These are phyloP conservation scores for Candida berthetii DNA, from an alignment of 805 yeast genomes.

Conservation along the genomic window DNA sequence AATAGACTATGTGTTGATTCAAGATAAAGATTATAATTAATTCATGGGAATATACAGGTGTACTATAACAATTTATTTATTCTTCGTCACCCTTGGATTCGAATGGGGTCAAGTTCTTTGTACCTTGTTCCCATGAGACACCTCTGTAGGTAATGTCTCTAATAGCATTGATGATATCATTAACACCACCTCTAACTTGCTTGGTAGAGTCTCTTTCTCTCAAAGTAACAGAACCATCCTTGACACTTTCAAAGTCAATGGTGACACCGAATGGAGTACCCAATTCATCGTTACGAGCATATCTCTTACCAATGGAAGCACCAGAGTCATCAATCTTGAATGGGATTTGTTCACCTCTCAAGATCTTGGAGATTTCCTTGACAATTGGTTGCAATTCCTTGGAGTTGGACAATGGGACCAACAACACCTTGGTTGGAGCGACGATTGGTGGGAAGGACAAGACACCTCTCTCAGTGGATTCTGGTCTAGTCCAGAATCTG, in stretches of 20 bases:
- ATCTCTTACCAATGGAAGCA: constrained; percentile 96
- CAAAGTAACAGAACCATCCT: constrained; percentile 84
- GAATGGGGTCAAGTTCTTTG: constrained; percentile 63
- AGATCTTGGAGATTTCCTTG: constrained; percentile 56
- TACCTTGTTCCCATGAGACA: constrained; percentile 81
- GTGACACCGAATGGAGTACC: constrained; percentile 99
- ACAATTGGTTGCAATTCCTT: constrained; percentile 74
- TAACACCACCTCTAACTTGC: constrained; percentile 90
- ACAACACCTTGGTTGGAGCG: constrained; percentile 95
- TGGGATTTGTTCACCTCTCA: constrained; percentile 81
- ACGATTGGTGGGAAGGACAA: constrained; percentile 91
- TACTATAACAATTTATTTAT: constrained; percentile 4
- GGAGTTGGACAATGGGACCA: constrained; percentile 89
- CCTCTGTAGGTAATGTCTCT: constrained; percentile 71
- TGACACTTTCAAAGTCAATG: constrained; percentile 87
- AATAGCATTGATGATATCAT: constrained; percentile 68
- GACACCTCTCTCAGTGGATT: constrained; percentile 81
- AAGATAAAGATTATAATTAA: background rate
- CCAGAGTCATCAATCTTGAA: constrained; percentile 96
- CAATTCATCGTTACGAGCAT: constrained; percentile 95
- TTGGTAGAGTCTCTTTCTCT: constrained; percentile 97
- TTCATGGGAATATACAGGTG: too few species aligned
- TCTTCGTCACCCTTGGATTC: constrained; percentile 54
- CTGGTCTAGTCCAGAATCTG: constrained; percentile 91
- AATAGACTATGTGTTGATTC: constrained; percentile 22